Evolutionary conservation across 192 early-diverging fungal genomes (phyloP), one percentile per base, ranked within the genome.

Genomic region (Coemansia sp.): DNA sequence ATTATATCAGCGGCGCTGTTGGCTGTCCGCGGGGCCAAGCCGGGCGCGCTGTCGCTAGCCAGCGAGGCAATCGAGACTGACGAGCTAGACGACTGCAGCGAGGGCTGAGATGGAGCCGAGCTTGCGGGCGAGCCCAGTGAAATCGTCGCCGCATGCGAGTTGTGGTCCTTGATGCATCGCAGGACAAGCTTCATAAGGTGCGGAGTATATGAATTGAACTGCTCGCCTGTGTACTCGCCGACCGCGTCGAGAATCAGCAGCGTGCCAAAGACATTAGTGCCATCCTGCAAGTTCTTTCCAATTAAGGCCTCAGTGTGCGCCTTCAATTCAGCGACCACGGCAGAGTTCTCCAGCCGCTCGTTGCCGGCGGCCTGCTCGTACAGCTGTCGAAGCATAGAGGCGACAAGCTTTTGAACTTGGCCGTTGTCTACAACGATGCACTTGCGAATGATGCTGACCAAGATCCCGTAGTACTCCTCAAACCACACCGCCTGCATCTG

Each of bases 81-180:
- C 25, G 70, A 70, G 17, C 62, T 38, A 24, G 70, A 58, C 0
- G 79, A 15, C 25, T 78, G 82, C 9, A 75, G 62, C 2, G 68
- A 51, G 11, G 67, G 54, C 7, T 66, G 43, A 20, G 59, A 40
- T 9, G 61, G 35, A 2, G 54, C 46, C 3, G 64, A 7, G n/a
- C 39, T 60, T 35, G 59, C 38, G 59, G 64, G 47, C 24, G 73
- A 35, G 22, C 46, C 35, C 12, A 70, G 53, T 10, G 69, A 53
- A 9, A 41, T 22, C 17, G 67, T 17, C 12, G 73, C 65, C 11
- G 79, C 59, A 42, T 81, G 84, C 27, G 85, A 76, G 42, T 85
- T 88, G 69, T 94, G 89, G 32, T 96, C 96, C 67, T 92, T 96
- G 35, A 92, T 89, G 22, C 96, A 83, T 70, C 91, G 93, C 67